phyloP scores from a whole-genome alignment of 1,139 yeast species.

The Protomyces inundatus region DNA sequence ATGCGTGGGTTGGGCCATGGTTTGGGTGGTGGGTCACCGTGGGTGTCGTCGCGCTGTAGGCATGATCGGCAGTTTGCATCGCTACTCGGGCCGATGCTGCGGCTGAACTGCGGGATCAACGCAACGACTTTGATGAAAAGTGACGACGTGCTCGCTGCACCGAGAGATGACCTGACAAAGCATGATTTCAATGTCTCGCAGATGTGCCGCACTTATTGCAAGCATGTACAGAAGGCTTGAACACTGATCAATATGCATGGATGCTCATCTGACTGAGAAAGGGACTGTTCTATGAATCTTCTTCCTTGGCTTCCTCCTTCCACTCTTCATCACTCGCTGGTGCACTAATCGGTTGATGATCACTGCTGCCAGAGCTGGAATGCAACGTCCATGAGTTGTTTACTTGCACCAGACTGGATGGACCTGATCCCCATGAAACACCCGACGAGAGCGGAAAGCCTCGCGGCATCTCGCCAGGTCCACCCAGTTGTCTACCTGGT shows the following conservation, averaged over 20 bases:
- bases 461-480: not conserved
- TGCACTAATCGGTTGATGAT: not conserved
- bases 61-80: too few relatives aligned
- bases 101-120: too few relatives aligned
- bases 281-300: not conserved
- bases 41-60: too few relatives aligned
- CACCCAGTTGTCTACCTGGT: not conserved
- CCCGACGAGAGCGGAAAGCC: too few relatives aligned
- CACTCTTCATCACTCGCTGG: not conserved
- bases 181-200: too few relatives aligned
- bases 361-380: not conserved
- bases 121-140: too few relatives aligned
- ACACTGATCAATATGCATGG: not conserved
- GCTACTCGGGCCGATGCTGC: too few relatives aligned
- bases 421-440: not conserved
- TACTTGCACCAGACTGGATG: not conserved
- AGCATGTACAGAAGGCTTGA: not conserved
- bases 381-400: not conserved
- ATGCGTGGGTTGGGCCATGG: too few relatives aligned
- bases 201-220: not conserved
- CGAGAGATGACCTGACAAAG: too few relatives aligned
- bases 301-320: not conserved
- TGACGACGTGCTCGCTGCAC: too few relatives aligned
- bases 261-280: not conserved
- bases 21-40: too few relatives aligned